A percentile compares a stretch with the other conserved stretches of the same genome.
Evolutionary conservation across 345 rosid species (phyloP).

Genomic region (Draba incana): DNA sequence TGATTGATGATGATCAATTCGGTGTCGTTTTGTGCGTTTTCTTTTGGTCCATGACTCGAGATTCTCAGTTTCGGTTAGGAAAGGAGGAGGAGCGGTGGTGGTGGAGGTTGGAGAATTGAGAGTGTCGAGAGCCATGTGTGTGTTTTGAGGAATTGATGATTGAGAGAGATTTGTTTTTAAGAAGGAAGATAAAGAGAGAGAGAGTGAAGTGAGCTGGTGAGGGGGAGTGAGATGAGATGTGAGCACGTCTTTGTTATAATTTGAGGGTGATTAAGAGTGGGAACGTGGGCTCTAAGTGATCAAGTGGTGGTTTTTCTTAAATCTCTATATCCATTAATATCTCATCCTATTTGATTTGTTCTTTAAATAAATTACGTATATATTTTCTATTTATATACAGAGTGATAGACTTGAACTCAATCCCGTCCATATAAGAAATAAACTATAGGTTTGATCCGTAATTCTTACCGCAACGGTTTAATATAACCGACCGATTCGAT

Average conservation of each 20-base stretch:
- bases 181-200: neutral
- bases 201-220: conserved; percentile 50
- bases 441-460: too few relatives aligned
- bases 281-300: conserved; percentile 49
- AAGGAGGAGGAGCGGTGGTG: conserved; percentile 34
- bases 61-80: conserved; percentile 37
- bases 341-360: conserved; percentile 17
- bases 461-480: too few relatives aligned
- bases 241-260: conserved; percentile 44
- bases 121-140: conserved; percentile 60
- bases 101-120: conserved; percentile 53
- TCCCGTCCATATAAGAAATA: neutral
- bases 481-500: too few relatives aligned
- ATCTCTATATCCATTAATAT: conserved; percentile 36
- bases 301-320: conserved; percentile 41
- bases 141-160: conserved; percentile 23
- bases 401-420: neutral
- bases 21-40: conserved; percentile 57
- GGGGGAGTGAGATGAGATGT: conserved; percentile 45
- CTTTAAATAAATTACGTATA: neutral
- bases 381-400: neutral
- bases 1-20: conserved; percentile 30
- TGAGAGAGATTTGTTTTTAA: conserved; percentile 14
- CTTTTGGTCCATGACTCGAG: conserved; percentile 50
- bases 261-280: conserved; percentile 43